Base-by-base conservation (phyloP, 352 stramenopile genomes). In the Pythium plurisporium region DNA sequence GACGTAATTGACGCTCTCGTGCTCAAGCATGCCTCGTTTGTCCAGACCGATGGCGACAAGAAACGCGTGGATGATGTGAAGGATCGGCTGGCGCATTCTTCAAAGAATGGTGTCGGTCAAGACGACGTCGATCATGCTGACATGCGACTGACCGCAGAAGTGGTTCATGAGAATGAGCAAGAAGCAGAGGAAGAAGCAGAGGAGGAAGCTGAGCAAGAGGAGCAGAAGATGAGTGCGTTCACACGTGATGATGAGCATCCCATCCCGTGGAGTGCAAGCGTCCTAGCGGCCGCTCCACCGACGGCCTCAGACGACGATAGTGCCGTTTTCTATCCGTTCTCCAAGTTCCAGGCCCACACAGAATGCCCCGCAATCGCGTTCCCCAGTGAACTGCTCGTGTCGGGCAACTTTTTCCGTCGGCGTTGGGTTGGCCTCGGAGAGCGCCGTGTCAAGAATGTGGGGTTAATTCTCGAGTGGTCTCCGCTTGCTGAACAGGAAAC, bases 211-310 rank as follows among this genome's bases (percentile, higher is more conserved):
- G 83, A 96, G 62, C 84, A 94, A 44, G 85, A 94, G 51, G 86
- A 96, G 49, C 86, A 96, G 53, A 94, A 96, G 59, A 96, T 96
- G 88, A 96, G 83, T 46, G 82, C 83, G 30, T 97, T 94, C 59
- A 91, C 85, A 14, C 84, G 87, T 44, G 86, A 96, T 55, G 87
- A 96, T 30, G 87, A 96, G 57, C 77, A 92, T 42, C 86, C 84
- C 20, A 87, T 92, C 27, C 83, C 85, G 12, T 97, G 89, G 89
- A 75, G 61, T 8, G 69, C 83, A 0, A 63, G 48, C 12, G 61
- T 87, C 29, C 60, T 94, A 19, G 60, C 64, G 14, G 47, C 63
- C n/a, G 52, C 47, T 2, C 55, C 52, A 19, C 6, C 55, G 4
- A 41, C 20, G 0, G 12, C 29, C 10, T 22, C 25, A 9, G 20